A percentile compares a stretch with the other conserved stretches of the same genome.
phyloP scores from a whole-genome alignment of 2,329 filamentous ascomycete genomes.

The Tolypocladium tropicale region DNA sequence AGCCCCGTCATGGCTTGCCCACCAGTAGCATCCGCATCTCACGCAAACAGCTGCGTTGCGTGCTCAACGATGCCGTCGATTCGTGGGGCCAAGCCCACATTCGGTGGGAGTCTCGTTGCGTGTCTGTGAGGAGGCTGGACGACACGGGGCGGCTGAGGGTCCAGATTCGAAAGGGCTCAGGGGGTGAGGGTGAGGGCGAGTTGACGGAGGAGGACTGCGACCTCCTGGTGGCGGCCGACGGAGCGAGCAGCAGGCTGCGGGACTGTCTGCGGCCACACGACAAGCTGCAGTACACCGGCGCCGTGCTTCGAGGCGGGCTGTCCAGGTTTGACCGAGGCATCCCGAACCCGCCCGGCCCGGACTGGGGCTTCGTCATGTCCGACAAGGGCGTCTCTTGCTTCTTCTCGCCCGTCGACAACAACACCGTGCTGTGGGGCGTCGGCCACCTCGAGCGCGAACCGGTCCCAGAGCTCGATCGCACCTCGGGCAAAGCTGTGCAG shows the following conservation, averaged over 20 bases:
- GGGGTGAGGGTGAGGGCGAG: neutral
- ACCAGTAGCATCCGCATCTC: constrained; percentile 25
- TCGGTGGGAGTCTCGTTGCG: constrained; percentile 16
- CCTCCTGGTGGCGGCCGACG: constrained; percentile 34
- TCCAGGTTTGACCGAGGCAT: constrained; percentile 22
- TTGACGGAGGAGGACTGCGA: constrained; percentile 20
- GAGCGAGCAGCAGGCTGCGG: constrained; percentile 30
- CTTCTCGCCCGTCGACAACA: constrained; percentile 30
- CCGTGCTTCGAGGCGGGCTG: constrained; percentile 26
- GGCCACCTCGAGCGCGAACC: constrained; percentile 19
- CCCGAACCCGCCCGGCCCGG: constrained; percentile 20
- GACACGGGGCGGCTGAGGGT: constrained; percentile 14
- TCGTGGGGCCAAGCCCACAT: constrained; percentile 8
- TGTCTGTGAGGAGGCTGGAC: constrained; percentile 9
- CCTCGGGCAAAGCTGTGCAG: constrained; percentile 11
- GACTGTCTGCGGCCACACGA: constrained; percentile 26
- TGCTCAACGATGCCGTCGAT: constrained; percentile 18
- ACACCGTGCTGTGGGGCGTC: constrained; percentile 31
- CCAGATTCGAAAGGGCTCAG: constrained; percentile 3
- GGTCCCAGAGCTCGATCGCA: constrained; percentile 5
- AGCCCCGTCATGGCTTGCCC: constrained; percentile 22
- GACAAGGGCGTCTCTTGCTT: constrained; percentile 30
- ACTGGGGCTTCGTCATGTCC: constrained; percentile 31
- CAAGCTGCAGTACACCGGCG: constrained; percentile 26
- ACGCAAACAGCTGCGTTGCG: constrained; percentile 22